phyloP scores from a whole-genome alignment of 768 basidiomycete genomes.

The Collybia nuda region DNA sequence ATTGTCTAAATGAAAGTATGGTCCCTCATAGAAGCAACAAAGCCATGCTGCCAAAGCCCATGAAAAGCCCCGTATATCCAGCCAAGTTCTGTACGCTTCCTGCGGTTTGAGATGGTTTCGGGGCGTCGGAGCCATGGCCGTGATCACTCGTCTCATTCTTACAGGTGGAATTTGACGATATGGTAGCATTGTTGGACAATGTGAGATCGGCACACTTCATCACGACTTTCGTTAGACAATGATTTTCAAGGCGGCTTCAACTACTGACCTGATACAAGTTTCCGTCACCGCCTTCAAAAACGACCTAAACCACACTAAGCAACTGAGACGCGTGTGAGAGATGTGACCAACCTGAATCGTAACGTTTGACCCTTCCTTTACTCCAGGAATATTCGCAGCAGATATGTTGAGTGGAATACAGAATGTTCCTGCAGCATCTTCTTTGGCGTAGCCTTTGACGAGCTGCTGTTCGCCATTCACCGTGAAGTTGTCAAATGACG shows the following conservation, averaged over 20 bases:
- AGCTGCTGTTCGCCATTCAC: slow-evolving; percentile 27
- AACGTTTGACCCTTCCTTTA: slow-evolving; percentile 63
- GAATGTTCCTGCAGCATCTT: slow-evolving; percentile 50
- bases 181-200: slow-evolving; percentile 48
- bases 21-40: background rate
- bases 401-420: slow-evolving; percentile 68
- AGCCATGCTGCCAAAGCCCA: background rate
- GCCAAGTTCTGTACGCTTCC: background rate
- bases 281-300: slow-evolving; percentile 67
- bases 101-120: slow-evolving; percentile 12
- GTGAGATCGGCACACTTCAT: slow-evolving; percentile 70
- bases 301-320: slow-evolving; percentile 62
- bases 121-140: slow-evolving; percentile 2
- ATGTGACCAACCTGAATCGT: slow-evolving; percentile 53
- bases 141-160: slow-evolving; percentile 26
- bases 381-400: slow-evolving; percentile 38
- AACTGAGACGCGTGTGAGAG: slow-evolving; percentile 14
- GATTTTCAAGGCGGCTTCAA: too few species aligned
- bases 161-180: slow-evolving; percentile 43
- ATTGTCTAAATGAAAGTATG: too few species aligned
- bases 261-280: slow-evolving; percentile 57
- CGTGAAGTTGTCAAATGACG: slow-evolving; percentile 61
- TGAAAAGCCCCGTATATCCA: background rate
- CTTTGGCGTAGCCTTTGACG: slow-evolving; percentile 45
- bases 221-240: background rate